Percentiles rank a stretch among this genome's conserved stretches.
These are phyloP conservation scores for Leccinum incarnatum DNA, from an alignment of 768 basidiomycete genomes.

Conservation along the genomic window DNA sequence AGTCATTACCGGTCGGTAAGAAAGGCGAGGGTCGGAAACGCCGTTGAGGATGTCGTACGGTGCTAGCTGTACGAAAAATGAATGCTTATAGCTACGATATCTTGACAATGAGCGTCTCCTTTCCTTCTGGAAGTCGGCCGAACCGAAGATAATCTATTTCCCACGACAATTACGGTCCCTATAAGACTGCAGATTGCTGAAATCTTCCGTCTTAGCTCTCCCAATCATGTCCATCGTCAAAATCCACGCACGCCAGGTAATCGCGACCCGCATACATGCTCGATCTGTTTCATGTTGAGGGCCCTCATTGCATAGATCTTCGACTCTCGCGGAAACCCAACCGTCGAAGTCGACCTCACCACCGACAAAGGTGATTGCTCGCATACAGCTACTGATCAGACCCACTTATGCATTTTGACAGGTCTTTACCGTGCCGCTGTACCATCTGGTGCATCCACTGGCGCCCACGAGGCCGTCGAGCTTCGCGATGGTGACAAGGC, in stretches of 20 bases:
- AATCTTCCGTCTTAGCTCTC: constrained; percentile 22
- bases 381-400: constrained; percentile 5
- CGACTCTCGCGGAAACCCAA: constrained; percentile 98
- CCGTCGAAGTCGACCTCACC: constrained; percentile 89
- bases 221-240: constrained; percentile 87
- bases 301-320: constrained; percentile 68
- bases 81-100: constrained; percentile 9
- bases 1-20: constrained; percentile 54
- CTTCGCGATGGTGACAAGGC: constrained; percentile 95
- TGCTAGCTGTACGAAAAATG: constrained; percentile 14
- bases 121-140: not conserved
- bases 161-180: constrained; percentile 23
- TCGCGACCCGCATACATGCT: constrained; percentile 7
- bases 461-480: constrained; percentile 97
- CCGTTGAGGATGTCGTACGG: constrained; percentile 18
- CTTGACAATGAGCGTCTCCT: not conserved
- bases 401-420: constrained; percentile 33
- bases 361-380: constrained; percentile 72
- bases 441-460: constrained; percentile 97
- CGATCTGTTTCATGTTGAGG: constrained; percentile 10
- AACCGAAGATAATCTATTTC: constrained; percentile 37
- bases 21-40: constrained; percentile 41
- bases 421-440: constrained; percentile 93
- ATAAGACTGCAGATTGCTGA: constrained; percentile 20
- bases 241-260: constrained; percentile 89